Conservation (phyloP, 495 filamentous ascomycete genomes). For the Xylaria intraflava region DNA sequence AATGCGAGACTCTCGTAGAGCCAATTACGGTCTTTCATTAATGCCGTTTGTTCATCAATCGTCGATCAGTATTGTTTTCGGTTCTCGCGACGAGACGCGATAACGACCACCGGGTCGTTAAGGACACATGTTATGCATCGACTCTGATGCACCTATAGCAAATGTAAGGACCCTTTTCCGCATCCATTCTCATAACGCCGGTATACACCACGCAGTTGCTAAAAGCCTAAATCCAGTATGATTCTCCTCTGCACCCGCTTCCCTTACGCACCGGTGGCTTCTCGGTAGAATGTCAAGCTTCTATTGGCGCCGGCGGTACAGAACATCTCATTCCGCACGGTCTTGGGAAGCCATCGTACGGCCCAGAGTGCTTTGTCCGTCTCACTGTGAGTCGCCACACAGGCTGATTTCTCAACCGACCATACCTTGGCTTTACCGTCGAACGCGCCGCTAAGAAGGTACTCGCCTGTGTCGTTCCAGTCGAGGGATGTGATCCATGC, state of each 20-base stretch:
- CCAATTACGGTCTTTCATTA: background rate
- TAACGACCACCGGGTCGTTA: background rate
- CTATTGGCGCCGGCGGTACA: conserved; percentile 73
- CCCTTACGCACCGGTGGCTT: conserved; percentile 67
- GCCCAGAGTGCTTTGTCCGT: conserved; percentile 80
- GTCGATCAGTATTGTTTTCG: background rate
- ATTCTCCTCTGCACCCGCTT: background rate
- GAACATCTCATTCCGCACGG: conserved; percentile 68
- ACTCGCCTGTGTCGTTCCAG: conserved; percentile 93
- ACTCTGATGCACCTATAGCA: conserved; percentile 1
- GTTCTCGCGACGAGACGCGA: background rate
- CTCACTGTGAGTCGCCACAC: conserved; percentile 91
- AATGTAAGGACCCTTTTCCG: conserved; percentile 16
- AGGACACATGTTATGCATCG: background rate
- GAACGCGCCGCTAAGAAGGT: conserved; percentile 76
- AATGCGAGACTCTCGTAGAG: background rate
- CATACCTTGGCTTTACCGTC: conserved; percentile 95
- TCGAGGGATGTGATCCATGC: conserved; percentile 86
- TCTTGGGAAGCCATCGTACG: conserved; percentile 83
- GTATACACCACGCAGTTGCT: conserved; percentile 4
- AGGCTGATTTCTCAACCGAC: conserved; percentile 72
- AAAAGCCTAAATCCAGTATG: background rate
- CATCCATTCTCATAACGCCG: conserved; percentile 22
- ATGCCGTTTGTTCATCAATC: background rate
- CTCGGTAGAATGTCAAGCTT: conserved; percentile 82